Evolutionary conservation across 1,284 basidiomycete genomes (phyloP).

Genomic region (Ganoderma lingzhi): DNA sequence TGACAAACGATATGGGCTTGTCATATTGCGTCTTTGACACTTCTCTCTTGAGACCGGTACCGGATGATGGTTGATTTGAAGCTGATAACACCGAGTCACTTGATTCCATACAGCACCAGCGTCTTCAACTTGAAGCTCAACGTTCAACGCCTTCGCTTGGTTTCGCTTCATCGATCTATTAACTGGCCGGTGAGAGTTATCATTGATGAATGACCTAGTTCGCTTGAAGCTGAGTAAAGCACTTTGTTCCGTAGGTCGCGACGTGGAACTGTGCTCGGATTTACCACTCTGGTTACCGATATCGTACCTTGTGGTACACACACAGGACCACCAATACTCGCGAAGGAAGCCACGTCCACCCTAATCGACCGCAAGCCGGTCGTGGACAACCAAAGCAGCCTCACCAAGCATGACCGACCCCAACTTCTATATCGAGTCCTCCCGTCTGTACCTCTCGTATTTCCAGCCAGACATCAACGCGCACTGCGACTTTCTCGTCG

Average conservation of each 20-base stretch:
- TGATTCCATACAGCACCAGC: not conserved
- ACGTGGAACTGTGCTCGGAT: not conserved
- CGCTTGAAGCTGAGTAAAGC: no score
- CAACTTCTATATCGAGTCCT: conserved; percentile 18
- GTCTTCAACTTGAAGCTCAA: no score
- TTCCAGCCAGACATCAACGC: conserved; percentile 10
- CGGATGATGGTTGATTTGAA: not conserved
- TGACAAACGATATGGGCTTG: not conserved
- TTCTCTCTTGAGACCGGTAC: not conserved
- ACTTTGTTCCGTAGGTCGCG: no score
- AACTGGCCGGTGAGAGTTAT: not conserved
- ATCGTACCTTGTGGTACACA: not conserved
- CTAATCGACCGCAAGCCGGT: not conserved
- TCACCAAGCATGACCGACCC: conserved; percentile 10
- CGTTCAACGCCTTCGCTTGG: not conserved
- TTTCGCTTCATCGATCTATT: not conserved
- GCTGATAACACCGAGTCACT: not conserved
- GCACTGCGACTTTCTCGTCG: conserved; percentile 22
- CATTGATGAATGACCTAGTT: not conserved
- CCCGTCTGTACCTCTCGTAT: conserved; percentile 17
- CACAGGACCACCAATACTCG: not conserved
- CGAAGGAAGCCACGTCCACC: not conserved
- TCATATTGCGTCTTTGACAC: not conserved
- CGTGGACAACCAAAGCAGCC: not conserved
- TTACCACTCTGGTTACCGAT: not conserved